Evolutionary conservation across 805 yeast genomes (phyloP), one percentile per base, ranked within the genome.

Genomic region (Candida tammaniensis): DNA sequence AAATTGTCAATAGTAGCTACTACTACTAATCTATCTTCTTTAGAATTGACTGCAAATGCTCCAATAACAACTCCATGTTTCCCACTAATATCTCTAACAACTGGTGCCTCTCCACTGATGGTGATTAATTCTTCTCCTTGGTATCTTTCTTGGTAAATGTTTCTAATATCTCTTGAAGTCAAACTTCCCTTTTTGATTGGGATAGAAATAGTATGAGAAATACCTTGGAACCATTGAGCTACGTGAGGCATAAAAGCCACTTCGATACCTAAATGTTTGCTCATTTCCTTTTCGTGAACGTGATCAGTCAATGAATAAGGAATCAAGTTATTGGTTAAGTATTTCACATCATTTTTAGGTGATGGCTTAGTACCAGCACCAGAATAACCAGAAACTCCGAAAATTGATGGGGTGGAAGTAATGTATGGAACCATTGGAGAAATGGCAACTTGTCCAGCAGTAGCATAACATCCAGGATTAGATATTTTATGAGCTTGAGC

Each of bases 331-430:
- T 93, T 77, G 42, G 68, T 63, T 56, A 93, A 72, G 54, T 80
- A 70, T 39, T 78, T 71, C 31, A 83, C 67, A 57, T 93, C 97
- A 57, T 93, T 93, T 68, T 89, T 88, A 42, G 95, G 95, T 10
- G 96, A 86, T 39, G 98, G 98, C 66, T 94, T 93, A 24, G 99
- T 89, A 46, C 99, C 99, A 8, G 98, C 98, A 40, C 99, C 99
- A 9, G 98, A 93, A 60, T 91, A 93, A 31, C 99, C 99, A 31
- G 96, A 86, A 21, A 93, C 93, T 55, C 98, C 98, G 57, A 93
- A 93, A 9, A 91, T 72, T 3, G 87, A 69, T 33, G 99, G 98
- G 18, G 73, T 68, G 22, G 93, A 93, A 10, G 68, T 63, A 25
- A 80, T 69, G 52, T 76, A 76, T 31, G 80, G 77, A n/a, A 74